phyloP scores from a whole-genome alignment of 257 asterid species.

The Solanum etuberosum region DNA sequence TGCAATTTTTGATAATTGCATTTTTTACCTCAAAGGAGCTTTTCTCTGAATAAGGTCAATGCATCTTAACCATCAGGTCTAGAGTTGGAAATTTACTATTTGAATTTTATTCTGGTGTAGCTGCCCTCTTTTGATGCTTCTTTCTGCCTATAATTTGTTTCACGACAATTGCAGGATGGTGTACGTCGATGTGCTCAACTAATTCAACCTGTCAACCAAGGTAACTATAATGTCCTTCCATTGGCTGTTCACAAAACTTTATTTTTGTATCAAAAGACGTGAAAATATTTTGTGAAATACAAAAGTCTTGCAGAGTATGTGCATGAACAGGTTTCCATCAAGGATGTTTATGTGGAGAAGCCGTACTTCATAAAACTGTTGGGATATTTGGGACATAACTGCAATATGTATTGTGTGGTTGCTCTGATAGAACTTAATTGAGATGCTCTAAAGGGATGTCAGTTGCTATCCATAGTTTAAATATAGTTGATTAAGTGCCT shows the following conservation, averaged over 20 bases:
- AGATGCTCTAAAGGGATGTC: not conserved
- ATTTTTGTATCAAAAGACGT: not conserved
- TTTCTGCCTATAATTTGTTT: not conserved
- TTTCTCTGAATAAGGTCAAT: not conserved
- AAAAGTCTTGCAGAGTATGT: not conserved
- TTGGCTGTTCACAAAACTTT: not conserved
- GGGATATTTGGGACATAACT: not conserved
- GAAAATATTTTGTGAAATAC: not conserved
- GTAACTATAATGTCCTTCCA: conserved; percentile 1
- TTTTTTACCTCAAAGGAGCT: not conserved
- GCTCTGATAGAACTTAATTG: not conserved
- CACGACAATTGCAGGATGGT: conserved; percentile 8
- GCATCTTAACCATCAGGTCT: not conserved
- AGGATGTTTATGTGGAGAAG: not conserved
- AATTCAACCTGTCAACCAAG: conserved; percentile 16
- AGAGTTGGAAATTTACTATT: not conserved
- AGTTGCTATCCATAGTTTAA: not conserved
- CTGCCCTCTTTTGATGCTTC: not conserved
- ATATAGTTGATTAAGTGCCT: not conserved
- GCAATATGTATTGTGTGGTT: not conserved
- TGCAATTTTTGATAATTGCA: not conserved
- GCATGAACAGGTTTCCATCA: not conserved
- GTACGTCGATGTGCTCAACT: conserved; percentile 14
- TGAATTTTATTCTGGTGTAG: not conserved
- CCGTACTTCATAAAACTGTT: not conserved